Evolutionary conservation across 1,284 basidiomycete species (phyloP).

Genomic region (Macrocystidia cucumis): DNA sequence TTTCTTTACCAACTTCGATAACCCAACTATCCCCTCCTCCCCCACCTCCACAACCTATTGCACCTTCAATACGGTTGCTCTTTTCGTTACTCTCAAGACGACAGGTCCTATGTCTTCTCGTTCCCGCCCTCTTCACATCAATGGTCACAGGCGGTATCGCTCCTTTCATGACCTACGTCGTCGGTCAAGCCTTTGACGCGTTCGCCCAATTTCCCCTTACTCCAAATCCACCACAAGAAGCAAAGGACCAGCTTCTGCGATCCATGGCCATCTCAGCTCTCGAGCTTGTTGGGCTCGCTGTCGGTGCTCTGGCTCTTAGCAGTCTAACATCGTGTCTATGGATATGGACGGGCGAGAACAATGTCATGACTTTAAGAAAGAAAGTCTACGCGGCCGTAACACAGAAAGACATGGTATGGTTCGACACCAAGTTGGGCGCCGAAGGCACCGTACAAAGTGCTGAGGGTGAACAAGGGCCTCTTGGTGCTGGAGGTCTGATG

Average conservation of each 20-base stretch:
- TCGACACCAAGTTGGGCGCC: slow-evolving; percentile 75
- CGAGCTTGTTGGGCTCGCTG: slow-evolving; percentile 66
- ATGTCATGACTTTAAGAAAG: slow-evolving; percentile 63
- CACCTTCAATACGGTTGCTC: slow-evolving; percentile 39
- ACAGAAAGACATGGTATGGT: slow-evolving; percentile 78
- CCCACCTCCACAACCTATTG: slow-evolving; percentile 6
- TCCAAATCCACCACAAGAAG: slow-evolving; percentile 35
- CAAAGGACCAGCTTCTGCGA: slow-evolving; percentile 47
- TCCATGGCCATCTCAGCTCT: slow-evolving; percentile 58
- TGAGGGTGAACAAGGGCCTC: slow-evolving; percentile 41
- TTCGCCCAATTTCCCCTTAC: slow-evolving; percentile 58
- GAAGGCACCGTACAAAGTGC: slow-evolving; percentile 37
- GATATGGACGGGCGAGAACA: slow-evolving; percentile 84
- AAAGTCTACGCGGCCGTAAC: slow-evolving; percentile 69
- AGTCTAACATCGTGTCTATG: slow-evolving; percentile 75
- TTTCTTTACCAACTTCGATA: slow-evolving; percentile 6
- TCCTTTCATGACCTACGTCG: slow-evolving; percentile 88
- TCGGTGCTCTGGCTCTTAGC: slow-evolving; percentile 65
- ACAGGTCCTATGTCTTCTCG: slow-evolving; percentile 50
- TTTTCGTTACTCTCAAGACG: slow-evolving; percentile 57
- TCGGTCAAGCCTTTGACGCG: slow-evolving; percentile 82
- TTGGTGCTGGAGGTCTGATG: slow-evolving; percentile 92
- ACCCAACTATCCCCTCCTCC: slow-evolving; percentile 6
- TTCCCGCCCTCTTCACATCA: slow-evolving; percentile 70
- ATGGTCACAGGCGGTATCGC: slow-evolving; percentile 72